Evolutionary conservation across 495 filamentous ascomycete genomes (phyloP).

Genomic region (Polyplosphaeria fusca): DNA sequence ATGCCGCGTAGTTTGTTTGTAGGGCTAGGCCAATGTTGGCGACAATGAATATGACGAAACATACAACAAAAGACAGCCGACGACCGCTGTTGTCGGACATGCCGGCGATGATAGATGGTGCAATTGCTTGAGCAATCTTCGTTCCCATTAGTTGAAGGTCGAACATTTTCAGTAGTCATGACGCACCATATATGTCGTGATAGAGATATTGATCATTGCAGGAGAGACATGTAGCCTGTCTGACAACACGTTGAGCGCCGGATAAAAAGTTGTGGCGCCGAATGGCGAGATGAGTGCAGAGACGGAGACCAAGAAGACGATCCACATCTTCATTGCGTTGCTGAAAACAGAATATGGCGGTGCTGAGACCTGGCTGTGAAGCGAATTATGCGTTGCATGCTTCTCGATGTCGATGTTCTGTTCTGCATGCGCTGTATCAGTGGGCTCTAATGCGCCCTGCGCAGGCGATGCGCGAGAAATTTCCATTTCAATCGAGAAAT

Average conservation of each 20-base stretch:
- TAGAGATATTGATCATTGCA: conserved; percentile 35
- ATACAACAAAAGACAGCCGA: conserved; percentile 33
- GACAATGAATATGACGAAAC: conserved; percentile 38
- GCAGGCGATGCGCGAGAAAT: neutral
- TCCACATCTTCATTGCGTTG: conserved; percentile 31
- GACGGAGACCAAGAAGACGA: conserved; percentile 34
- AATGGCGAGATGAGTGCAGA: conserved; percentile 38
- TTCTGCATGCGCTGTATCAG: neutral
- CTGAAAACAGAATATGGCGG: conserved; percentile 39
- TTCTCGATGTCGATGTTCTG: conserved; percentile 1
- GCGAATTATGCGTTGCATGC: neutral
- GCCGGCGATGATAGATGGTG: conserved; percentile 37
- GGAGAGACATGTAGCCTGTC: conserved; percentile 31
- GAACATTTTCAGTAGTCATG: too few species aligned
- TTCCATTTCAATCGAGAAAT: neutral
- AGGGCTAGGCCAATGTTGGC: conserved; percentile 39
- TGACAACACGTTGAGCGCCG: conserved; percentile 36
- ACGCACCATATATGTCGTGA: conserved; percentile 43
- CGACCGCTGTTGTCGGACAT: conserved; percentile 39
- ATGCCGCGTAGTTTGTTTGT: conserved; percentile 38
- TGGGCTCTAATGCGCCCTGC: neutral
- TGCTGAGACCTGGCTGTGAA: conserved; percentile 8
- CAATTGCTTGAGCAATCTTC: conserved; percentile 41
- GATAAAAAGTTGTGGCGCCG: conserved; percentile 36
- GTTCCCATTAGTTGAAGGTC: neutral